Evolutionary conservation across 306 rosid species (phyloP), one percentile per base, ranked within the genome.

Genomic region (Glycyrrhiza uralensis): DNA sequence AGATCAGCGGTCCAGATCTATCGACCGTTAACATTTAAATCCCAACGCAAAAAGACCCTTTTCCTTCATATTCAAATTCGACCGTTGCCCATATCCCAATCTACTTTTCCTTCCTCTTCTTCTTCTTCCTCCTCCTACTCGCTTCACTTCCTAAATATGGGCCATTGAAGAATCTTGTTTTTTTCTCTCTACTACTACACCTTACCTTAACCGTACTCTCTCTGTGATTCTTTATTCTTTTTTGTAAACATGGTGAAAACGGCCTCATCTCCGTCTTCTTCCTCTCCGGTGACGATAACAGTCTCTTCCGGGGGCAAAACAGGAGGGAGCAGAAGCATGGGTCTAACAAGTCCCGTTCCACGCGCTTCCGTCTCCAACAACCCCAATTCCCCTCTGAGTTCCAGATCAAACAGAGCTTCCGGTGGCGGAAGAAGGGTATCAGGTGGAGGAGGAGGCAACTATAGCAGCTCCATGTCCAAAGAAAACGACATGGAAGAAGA

Each of bases 201-300:
- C 24, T 44, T 15, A 49, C 17, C 26, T 11, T 45, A 45, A 45
- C 6, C 0, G 14, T 41, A 41, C 26, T 26, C 14, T 47, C 55
- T 28, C 18, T 8, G 44, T 60, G 0, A 15, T 36, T 66, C 52
- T 47, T 26, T 20, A 18, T 55, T 26, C 32, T 24, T 26, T 28
- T 41, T 18, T 58, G 11, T 9, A 51, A 74, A 58, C 36, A 87
- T 91, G 92, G 89, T 82, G 62, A 91, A 87, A 71, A 78, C 79
- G 5, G 69, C 82, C 15, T 62, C 96, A 2, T 85, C 96, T 6
- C 85, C 80, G 3, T 35, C 90, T 28, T 84, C 90, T 65, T 85
- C 92, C 3, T 91, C 97, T 72, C 96, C 96, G 59, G 97, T 88
- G 66, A 89, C 84, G 18, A 91, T 91, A 13, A 91, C 88, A 5